Evolutionary conservation across 768 basidiomycete species (phyloP).

Genomic region (Termitomyces sp.): DNA sequence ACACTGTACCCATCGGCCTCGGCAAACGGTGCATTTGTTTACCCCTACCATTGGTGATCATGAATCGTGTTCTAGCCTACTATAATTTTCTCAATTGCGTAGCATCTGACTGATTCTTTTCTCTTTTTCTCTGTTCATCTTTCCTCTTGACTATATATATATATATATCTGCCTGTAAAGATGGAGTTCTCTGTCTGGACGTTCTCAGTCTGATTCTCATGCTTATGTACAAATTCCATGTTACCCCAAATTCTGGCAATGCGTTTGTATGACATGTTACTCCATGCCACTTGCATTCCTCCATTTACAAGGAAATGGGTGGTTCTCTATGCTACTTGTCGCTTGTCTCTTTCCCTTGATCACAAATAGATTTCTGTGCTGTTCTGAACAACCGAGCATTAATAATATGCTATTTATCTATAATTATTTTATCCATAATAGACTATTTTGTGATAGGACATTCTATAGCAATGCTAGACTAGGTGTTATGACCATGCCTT

Average conservation of each 20-base stretch:
- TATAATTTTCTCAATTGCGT: neutral
- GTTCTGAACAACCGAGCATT: neutral
- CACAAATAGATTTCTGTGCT: neutral
- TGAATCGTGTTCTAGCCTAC: neutral
- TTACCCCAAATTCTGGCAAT: neutral
- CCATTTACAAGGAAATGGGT: neutral
- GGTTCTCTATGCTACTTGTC: neutral
- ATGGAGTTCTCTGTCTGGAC: constrained; percentile 13
- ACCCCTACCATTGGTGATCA: constrained; percentile 10
- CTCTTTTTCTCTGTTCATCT: constrained; percentile 8
- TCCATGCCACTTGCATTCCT: neutral
- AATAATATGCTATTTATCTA: no score
- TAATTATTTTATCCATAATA: no score
- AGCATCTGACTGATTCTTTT: constrained; percentile 13
- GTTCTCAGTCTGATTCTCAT: constrained; percentile 8
- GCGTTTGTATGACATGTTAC: neutral
- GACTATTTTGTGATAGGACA: no score
- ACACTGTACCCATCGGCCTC: neutral
- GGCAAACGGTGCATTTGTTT: constrained; percentile 3
- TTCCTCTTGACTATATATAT: constrained; percentile 7
- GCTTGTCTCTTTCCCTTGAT: neutral
- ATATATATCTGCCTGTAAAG: constrained; percentile 6
- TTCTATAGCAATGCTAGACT: no score
- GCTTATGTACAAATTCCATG: neutral
- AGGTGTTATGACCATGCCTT: no score